These are phyloP conservation scores for Picea glauca DNA, from an alignment of 75 land plant species.

Conservation along the genomic window DNA sequence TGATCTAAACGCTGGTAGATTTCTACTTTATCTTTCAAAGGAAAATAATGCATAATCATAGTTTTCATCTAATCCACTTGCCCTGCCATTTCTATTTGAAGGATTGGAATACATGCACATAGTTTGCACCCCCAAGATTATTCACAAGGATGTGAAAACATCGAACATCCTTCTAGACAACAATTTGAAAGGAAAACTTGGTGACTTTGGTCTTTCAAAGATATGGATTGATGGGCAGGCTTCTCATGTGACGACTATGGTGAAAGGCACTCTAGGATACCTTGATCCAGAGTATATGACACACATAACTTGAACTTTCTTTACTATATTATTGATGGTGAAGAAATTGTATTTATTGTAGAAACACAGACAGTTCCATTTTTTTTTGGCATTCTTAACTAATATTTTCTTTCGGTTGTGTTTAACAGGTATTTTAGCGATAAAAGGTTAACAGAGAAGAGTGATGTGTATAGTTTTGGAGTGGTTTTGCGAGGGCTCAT, in stretches of 20 bases:
- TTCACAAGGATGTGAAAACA: slow-evolving; percentile 42
- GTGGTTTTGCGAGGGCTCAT: slow-evolving; percentile 7
- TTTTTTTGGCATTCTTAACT: background rate
- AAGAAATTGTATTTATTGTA: too few relatives aligned
- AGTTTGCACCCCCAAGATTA: slow-evolving; percentile 17
- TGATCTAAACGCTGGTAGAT: background rate
- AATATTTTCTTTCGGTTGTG: background rate
- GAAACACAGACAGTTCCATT: too few relatives aligned
- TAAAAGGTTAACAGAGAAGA: slow-evolving; percentile 8
- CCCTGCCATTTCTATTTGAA: background rate
- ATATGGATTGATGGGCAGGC: slow-evolving; percentile 19
- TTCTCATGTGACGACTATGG: slow-evolving; percentile 20
- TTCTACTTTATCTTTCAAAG: too few relatives aligned
- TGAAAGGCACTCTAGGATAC: slow-evolving; percentile 31
- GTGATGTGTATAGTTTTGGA: slow-evolving; percentile 19
- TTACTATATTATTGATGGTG: background rate
- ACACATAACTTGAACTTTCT: background rate
- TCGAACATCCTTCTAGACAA: slow-evolving; percentile 29
- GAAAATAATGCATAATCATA: background rate
- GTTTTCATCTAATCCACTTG: background rate
- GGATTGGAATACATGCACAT: slow-evolving; percentile 16
- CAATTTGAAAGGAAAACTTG: slow-evolving; percentile 23
- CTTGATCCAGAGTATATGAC: slow-evolving; percentile 37
- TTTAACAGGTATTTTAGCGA: slow-evolving; percentile 1
- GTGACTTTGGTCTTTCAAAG: slow-evolving; percentile 41